Evolutionary conservation across 345 rosid species (phyloP), one percentile per base, ranked within the genome.

Genomic region (Iberis pinnata): DNA sequence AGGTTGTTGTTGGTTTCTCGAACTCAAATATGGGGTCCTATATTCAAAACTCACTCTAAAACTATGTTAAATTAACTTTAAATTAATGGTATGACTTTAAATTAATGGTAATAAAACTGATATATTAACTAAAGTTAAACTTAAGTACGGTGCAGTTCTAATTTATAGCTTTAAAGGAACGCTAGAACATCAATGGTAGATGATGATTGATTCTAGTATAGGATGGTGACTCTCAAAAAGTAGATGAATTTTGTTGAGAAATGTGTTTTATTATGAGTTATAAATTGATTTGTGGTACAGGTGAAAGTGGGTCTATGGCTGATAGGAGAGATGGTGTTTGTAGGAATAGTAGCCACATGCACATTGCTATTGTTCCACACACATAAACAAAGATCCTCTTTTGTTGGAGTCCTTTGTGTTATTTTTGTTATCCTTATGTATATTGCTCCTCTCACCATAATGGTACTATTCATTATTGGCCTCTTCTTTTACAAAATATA

Each of bases 361-460:
- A 68, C 73, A 56, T 49, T 68, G 64, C 48, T 60, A 49, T 56
- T 68, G 40, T 68, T 68, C 53, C 73, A 68, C 58, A 68, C 73
- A 38, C 67, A 61, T 56, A 49, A 61, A 16, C 48, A 68, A 18
- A 62, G 73, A 62, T 49, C 64, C 37, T 61, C 64, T 20, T 54
- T 68, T 35, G 68, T 68, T 43, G 73, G 73, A 61, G 56, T 68
- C 38, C 25, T 68, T 49, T 55, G 68, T 62, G 68, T 68, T 42
- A 56, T 68, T 42, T 68, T 68, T 61, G 49, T 61, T 43, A 61
- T 61, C 20, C 43, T 76, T 22, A 85, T 79, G 86, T 77, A 80
- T 31, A 55, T 69, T 39, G 75, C 94, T 8, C 94, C 89, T 13
- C 81, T 82, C 41, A 56, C 72, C n/a, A 50, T 80, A 61, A 63